Conservation (phyloP, 345 rosid genomes). For the Anacardium occidentale region DNA sequence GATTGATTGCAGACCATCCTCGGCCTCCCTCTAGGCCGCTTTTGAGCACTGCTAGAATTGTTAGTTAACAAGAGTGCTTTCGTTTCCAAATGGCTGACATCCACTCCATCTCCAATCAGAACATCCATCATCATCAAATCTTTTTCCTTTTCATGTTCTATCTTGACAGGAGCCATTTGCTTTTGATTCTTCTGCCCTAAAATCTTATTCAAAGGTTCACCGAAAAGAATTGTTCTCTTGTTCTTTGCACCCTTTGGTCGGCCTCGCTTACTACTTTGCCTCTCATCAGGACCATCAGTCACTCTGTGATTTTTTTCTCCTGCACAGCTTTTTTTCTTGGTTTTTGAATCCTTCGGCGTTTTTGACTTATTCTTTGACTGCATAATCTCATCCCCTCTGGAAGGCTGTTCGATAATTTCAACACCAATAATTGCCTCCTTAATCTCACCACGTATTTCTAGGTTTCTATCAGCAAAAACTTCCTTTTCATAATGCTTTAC, state of each 20-base stretch:
- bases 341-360: conserved; percentile 30
- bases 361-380: conserved; percentile 15
- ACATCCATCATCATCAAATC: conserved; percentile 9
- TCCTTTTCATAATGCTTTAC: not conserved
- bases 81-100: not conserved
- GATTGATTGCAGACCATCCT: conserved; percentile 21
- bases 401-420: not conserved
- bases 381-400: not conserved
- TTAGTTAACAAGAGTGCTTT: not conserved
- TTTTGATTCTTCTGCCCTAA: conserved; percentile 2
- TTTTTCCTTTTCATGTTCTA: conserved; percentile 14
- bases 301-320: conserved; percentile 15
- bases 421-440: conserved; percentile 12
- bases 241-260: conserved; percentile 23
- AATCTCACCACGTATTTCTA: not conserved
- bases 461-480: not conserved
- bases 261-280: not conserved
- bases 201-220: conserved; percentile 13
- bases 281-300: conserved; percentile 3
- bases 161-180: not conserved
- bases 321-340: conserved; percentile 8
- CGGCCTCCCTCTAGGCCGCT: conserved; percentile 29
- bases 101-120: conserved; percentile 3
- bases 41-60: conserved; percentile 16
- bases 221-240: conserved; percentile 1